Percentiles rank a stretch among this genome's conserved stretches.
Evolutionary conservation across 345 rosid species (phyloP).

Genomic region (Lepidium africanum): DNA sequence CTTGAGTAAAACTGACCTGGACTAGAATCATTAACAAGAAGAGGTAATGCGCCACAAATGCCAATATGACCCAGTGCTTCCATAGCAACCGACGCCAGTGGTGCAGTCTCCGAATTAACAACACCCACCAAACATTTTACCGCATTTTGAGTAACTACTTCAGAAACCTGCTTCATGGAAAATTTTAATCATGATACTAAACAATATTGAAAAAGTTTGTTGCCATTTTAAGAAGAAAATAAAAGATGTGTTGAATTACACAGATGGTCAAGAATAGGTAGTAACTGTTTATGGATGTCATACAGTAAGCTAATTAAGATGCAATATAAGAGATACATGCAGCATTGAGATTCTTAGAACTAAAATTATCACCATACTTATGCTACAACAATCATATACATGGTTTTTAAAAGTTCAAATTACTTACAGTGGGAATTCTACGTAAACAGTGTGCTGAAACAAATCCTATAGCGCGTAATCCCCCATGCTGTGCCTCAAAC

Average conservation of each 20-base stretch:
- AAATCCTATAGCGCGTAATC: constrained; percentile 73
- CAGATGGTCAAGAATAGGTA: not conserved
- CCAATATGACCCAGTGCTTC: constrained; percentile 97
- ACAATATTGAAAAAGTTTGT: not conserved
- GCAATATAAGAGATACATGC: not conserved
- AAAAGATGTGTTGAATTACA: not conserved
- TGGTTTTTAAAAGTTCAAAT: not conserved
- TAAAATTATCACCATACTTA: not conserved
- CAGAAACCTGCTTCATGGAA: constrained; percentile 47
- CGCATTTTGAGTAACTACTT: constrained; percentile 47
- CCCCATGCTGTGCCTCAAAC: constrained; percentile 79
- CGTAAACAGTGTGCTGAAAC: constrained; percentile 61
- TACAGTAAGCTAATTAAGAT: constrained; percentile 13
- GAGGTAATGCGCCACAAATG: constrained; percentile 58
- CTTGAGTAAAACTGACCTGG: constrained; percentile 44
- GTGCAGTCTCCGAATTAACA: constrained; percentile 62
- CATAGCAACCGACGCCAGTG: constrained; percentile 84
- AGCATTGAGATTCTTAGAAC: not conserved
- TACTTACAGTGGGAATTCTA: constrained; percentile 54
- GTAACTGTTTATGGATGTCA: not conserved
- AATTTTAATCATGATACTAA: not conserved
- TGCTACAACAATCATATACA: not conserved
- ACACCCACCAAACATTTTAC: constrained; percentile 60
- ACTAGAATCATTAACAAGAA: constrained; percentile 39
- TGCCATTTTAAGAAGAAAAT: not conserved